These are phyloP conservation scores for Podosphaera fusca DNA, from an alignment of 2,329 filamentous ascomycete genomes.

Conservation along the genomic window DNA sequence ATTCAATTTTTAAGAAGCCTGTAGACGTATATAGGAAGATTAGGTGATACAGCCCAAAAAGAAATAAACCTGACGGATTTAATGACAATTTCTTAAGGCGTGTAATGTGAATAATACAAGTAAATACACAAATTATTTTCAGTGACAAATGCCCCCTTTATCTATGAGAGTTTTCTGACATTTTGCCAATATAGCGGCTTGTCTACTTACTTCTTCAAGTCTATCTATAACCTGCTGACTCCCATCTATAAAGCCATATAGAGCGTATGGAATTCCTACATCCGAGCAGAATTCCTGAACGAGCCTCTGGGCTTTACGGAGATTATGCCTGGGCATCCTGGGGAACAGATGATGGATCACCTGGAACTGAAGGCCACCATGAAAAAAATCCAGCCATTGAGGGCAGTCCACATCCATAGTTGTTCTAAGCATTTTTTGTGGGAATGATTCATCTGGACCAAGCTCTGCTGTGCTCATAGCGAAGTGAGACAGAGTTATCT, in stretches of 20 bases:
- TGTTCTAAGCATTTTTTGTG: conserved; percentile 74
- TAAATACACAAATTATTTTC: conserved; percentile 3
- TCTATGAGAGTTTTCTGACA: conserved; percentile 31
- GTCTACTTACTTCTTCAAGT: conserved; percentile 56
- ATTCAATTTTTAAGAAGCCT: too few species aligned
- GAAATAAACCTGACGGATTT: too few species aligned
- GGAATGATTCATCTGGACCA: conserved; percentile 64
- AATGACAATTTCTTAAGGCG: neutral
- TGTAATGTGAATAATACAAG: neutral
- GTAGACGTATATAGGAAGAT: too few species aligned
- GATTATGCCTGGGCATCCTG: conserved; percentile 63
- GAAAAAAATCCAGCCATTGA: conserved; percentile 69
- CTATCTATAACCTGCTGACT: conserved; percentile 60
- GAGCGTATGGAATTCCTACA: conserved; percentile 61
- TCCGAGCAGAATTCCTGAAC: conserved; percentile 66
- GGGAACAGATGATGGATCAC: conserved; percentile 73
- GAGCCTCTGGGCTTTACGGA: conserved; percentile 49
- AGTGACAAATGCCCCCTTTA: conserved; percentile 14
- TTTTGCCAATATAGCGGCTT: conserved; percentile 54
- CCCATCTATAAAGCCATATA: conserved; percentile 66
- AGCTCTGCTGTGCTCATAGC: conserved; percentile 81
- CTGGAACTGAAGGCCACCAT: conserved; percentile 76
- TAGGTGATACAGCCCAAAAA: too few species aligned
- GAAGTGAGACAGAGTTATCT: conserved; percentile 82
- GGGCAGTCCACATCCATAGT: conserved; percentile 89